A percentile compares a stretch with the other conserved stretches of the same genome.
phyloP scores from a whole-genome alignment of 352 stramenopile genomes.

The Pythium aristosporum region DNA sequence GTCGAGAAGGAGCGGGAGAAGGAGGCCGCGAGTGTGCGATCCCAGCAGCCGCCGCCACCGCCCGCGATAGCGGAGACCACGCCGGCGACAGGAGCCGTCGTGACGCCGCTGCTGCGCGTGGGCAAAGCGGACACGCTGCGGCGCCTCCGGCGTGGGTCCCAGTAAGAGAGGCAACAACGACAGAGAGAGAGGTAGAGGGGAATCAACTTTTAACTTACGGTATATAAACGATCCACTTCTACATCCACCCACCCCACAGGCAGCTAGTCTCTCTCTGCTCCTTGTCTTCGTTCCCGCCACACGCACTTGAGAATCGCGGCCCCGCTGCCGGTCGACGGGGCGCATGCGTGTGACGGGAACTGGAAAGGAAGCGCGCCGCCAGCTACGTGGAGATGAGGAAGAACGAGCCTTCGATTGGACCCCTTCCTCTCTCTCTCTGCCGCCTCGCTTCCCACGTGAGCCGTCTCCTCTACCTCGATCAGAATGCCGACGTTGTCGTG shows the following conservation, averaged over 20 bases:
- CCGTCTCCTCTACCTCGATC: too few relatives aligned
- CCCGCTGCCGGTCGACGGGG: constrained; percentile 18
- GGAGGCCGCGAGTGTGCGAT: not conserved
- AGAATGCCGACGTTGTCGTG: too few relatives aligned
- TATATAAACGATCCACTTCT: constrained; percentile 9
- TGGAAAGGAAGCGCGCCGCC: too few relatives aligned
- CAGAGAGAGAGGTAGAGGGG: not conserved
- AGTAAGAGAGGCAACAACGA: constrained; percentile 1
- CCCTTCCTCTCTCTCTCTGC: constrained; percentile 1
- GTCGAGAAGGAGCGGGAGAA: constrained; percentile 29
- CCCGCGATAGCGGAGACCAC: not conserved
- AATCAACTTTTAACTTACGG: constrained; percentile 11
- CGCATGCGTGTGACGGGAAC: not conserved
- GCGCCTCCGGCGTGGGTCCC: constrained; percentile 27
- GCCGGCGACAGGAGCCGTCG: not conserved
- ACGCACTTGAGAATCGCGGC: not conserved
- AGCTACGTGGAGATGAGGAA: not conserved
- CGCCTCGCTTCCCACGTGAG: too few relatives aligned
- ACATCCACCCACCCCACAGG: not conserved
- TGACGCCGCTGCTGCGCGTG: constrained; percentile 21
- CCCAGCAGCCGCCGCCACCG: not conserved
- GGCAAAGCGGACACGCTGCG: constrained; percentile 47
- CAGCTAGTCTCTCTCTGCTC: not conserved
- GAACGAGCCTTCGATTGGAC: constrained; percentile 12
- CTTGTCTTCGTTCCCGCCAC: too few relatives aligned